Evolutionary conservation across 768 basidiomycete genomes (phyloP).

Genomic region (Mycena polygramma): DNA sequence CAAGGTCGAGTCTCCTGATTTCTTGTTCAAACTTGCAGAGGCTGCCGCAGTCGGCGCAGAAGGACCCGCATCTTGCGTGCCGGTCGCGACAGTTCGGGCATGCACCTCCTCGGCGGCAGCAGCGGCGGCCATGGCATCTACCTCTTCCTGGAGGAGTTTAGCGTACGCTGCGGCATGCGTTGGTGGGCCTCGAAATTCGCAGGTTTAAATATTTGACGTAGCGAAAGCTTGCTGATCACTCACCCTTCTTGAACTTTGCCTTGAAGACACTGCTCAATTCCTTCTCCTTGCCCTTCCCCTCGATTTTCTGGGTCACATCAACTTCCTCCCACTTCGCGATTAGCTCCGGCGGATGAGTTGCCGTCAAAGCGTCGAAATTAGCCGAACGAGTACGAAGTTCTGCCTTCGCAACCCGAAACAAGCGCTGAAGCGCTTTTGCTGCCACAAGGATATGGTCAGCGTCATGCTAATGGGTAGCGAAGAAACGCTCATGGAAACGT

Average conservation of each 20-base stretch:
- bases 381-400: background rate
- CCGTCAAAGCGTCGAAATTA: background rate
- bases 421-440: background rate
- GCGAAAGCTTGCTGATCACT: background rate
- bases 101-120: background rate
- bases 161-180: slow-evolving; percentile 5
- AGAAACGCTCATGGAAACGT: background rate
- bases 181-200: background rate
- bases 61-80: no score
- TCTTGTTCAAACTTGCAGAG: background rate
- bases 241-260: background rate
- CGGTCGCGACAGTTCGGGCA: no score
- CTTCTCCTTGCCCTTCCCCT: background rate
- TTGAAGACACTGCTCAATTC: background rate
- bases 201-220: background rate
- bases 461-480: no score
- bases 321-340: background rate
- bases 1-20: background rate
- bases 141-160: background rate
- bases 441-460: background rate
- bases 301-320: background rate
- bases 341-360: background rate
- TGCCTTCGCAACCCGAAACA: background rate
- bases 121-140: background rate
- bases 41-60: no score